These are phyloP conservation scores for Petunia hybrid DNA, from an alignment of 305 asterid species.

Conservation along the genomic window DNA sequence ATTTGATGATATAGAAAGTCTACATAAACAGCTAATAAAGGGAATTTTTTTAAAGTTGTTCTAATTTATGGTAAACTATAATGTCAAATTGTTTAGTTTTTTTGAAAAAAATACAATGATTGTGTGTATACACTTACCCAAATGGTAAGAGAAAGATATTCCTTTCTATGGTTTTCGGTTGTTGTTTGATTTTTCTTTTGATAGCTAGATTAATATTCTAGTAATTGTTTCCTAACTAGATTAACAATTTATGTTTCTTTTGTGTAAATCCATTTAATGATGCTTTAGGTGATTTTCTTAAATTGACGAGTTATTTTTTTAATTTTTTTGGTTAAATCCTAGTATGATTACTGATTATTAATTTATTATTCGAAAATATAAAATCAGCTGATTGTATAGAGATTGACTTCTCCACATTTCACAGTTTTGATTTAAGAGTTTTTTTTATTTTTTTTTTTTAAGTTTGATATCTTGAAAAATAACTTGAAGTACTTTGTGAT, in stretches of 20 bases:
- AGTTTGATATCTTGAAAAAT: too few species aligned
- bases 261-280: too few species aligned
- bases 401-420: too few species aligned
- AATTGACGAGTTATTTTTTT: too few species aligned
- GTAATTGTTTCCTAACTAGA: neutral
- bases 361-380: too few species aligned
- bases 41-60: neutral
- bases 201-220: neutral
- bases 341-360: too few species aligned
- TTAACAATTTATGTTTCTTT: neutral
- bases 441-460: too few species aligned
- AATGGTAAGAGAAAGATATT: neutral
- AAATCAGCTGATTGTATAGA: too few species aligned
- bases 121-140: neutral
- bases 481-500: too few species aligned
- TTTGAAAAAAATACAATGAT: neutral
- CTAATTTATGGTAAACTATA: neutral
- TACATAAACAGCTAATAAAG: conserved; percentile 23
- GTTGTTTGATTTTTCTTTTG: neutral
- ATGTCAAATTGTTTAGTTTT: neutral
- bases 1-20: conserved; percentile 1
- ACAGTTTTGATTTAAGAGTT: too few species aligned
- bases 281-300: too few species aligned
- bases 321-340: too few species aligned
- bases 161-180: neutral